Conservation (phyloP, 2,329 filamentous ascomycete species). For the Phialophora tarda region DNA sequence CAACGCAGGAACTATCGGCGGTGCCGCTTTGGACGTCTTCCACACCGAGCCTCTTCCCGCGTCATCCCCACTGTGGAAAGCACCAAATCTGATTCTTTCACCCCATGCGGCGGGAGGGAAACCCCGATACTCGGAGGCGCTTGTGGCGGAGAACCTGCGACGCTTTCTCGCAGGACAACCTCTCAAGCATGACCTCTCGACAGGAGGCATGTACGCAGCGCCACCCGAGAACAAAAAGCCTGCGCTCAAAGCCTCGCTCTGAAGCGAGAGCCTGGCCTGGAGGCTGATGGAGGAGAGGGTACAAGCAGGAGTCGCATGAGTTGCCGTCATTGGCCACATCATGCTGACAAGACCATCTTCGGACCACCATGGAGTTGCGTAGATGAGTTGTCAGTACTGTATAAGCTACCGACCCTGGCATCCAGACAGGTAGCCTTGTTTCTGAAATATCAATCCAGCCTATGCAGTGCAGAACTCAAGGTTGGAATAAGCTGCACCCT, state of each 20-base stretch:
- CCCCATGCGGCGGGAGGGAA: conserved; percentile 46
- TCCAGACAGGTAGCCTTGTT: background rate
- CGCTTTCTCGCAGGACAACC: conserved; percentile 64
- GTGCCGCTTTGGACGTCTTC: conserved; percentile 74
- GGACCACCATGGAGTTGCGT: background rate
- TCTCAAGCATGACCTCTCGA: conserved; percentile 57
- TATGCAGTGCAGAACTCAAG: background rate
- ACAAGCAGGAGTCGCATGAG: background rate
- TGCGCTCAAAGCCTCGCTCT: conserved; percentile 21
- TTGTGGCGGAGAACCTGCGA: conserved; percentile 67
- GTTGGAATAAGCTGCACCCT: too few species aligned
- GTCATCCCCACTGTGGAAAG: conserved; percentile 60
- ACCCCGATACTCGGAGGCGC: conserved; percentile 63
- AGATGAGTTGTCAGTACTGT: background rate
- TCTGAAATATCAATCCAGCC: background rate
- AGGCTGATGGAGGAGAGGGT: background rate
- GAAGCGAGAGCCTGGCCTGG: background rate
- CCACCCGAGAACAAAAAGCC: conserved; percentile 3
- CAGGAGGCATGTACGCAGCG: conserved; percentile 18
- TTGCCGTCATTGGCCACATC: background rate
- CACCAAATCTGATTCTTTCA: conserved; percentile 30
- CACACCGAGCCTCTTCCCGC: conserved; percentile 69
- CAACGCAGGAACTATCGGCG: conserved; percentile 61
- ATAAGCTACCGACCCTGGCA: background rate
- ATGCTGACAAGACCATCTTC: background rate